Conservation (phyloP, 805 yeast genomes). For the Phaffomyces opuntiae region DNA sequence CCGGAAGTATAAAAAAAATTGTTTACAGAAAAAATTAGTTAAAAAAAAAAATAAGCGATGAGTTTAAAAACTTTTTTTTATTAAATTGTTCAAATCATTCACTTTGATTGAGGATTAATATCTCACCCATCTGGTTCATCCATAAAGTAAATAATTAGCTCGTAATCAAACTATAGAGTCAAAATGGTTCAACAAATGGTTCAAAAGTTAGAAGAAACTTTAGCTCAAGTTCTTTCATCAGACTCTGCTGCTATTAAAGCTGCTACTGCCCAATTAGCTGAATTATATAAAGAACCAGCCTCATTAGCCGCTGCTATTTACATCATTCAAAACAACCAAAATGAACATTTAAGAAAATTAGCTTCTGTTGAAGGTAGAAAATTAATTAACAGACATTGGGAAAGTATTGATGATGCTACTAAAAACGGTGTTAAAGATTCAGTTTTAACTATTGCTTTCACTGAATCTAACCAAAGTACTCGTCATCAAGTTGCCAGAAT, state of each 20-base stretch:
- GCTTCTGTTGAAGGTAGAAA: slow-evolving; percentile 98
- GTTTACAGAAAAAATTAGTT: not conserved
- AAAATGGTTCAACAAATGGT: slow-evolving; percentile 54
- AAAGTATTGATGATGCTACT: slow-evolving; percentile 31
- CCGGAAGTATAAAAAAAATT: not conserved
- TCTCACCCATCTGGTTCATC: too few species aligned
- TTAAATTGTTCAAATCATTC: too few species aligned
- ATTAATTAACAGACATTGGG: slow-evolving; percentile 69
- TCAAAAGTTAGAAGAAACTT: slow-evolving; percentile 67
- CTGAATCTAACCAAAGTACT: slow-evolving; percentile 54
- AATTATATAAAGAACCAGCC: slow-evolving; percentile 62
- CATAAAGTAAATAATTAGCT: not conserved
- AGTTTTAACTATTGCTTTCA: slow-evolving; percentile 61
- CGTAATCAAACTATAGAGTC: not conserved
- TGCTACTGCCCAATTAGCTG: slow-evolving; percentile 70
- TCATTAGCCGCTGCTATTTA: slow-evolving; percentile 80
- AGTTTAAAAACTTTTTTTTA: slow-evolving; percentile 1
- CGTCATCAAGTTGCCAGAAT: slow-evolving; percentile 90
- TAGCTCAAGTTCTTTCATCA: slow-evolving; percentile 75
- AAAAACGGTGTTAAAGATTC: slow-evolving; percentile 61
- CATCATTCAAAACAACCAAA: slow-evolving; percentile 62
- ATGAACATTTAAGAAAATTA: slow-evolving; percentile 73
- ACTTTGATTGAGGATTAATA: too few species aligned
- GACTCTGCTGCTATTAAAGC: slow-evolving; percentile 72
- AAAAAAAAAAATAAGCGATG: slow-evolving; percentile 5